Evolutionary conservation across 176 grass and related monocot species (phyloP).

Genomic region (Melocanna baccifera): DNA sequence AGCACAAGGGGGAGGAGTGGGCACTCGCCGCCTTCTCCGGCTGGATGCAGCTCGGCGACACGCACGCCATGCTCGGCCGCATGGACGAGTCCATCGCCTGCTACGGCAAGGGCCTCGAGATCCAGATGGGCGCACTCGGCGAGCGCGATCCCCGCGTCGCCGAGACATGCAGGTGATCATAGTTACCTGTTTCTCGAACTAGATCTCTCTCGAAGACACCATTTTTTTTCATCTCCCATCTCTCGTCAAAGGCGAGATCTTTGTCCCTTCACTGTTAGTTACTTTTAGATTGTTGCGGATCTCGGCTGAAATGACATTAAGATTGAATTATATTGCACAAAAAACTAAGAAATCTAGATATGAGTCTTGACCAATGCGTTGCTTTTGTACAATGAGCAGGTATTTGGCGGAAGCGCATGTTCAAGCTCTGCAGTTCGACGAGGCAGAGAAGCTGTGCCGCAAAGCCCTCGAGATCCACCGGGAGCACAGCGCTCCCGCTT

Average conservation of each 20-base stretch:
- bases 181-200: background rate
- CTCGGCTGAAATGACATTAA: background rate
- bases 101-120: constrained; percentile 89
- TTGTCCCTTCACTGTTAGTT: background rate
- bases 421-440: constrained; percentile 89
- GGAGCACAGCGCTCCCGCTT: constrained; percentile 78
- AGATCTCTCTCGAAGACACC: constrained; percentile 23
- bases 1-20: constrained; percentile 49
- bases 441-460: constrained; percentile 87
- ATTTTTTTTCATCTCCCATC: background rate
- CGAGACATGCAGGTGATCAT: constrained; percentile 71
- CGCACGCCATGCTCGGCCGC: constrained; percentile 87
- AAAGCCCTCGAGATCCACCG: constrained; percentile 88
- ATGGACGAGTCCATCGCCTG: constrained; percentile 89
- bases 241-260: background rate
- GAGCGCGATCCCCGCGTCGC: constrained; percentile 83
- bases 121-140: constrained; percentile 92
- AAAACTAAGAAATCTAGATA: background rate
- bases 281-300: background rate
- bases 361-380: background rate
- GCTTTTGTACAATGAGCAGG: constrained; percentile 35
- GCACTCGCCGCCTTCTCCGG: constrained; percentile 91
- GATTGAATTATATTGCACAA: background rate
- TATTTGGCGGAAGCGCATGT: constrained; percentile 94
- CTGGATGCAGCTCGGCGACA: constrained; percentile 99